A percentile compares a stretch with the other conserved stretches of the same genome.
Conservation (phyloP, 2,329 filamentous ascomycete species). For the Aspergillus novoparasiticus region DNA sequence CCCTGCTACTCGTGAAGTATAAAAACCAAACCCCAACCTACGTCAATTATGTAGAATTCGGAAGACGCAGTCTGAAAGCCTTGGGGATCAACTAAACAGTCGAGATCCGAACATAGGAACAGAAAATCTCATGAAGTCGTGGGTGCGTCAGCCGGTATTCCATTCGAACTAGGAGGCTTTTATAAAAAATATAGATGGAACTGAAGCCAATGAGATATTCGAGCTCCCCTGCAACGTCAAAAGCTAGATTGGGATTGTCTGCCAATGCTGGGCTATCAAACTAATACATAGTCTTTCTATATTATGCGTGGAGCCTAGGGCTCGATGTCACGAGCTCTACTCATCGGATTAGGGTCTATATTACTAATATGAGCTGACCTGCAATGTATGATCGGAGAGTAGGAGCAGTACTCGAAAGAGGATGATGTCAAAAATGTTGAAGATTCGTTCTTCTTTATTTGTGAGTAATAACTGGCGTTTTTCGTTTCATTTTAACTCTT, state of each 20-base stretch:
- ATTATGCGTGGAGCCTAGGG: conserved; percentile 52
- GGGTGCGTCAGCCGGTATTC: background rate
- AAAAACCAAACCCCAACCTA: background rate
- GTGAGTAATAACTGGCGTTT: background rate
- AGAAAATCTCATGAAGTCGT: background rate
- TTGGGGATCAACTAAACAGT: background rate
- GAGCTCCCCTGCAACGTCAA: background rate
- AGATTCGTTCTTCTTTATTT: background rate
- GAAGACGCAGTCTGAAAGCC: background rate
- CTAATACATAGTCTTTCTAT: background rate
- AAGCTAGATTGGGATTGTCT: background rate
- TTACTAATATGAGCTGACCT: conserved; percentile 34
- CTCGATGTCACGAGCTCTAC: conserved; percentile 42
- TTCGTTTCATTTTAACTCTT: background rate
- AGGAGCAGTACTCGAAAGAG: background rate
- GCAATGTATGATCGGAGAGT: conserved; percentile 23
- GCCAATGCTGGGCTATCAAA: background rate
- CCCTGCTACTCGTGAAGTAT: background rate
- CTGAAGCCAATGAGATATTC: background rate
- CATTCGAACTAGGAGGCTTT: background rate
- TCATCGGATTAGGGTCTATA: conserved; percentile 43
- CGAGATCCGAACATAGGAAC: background rate
- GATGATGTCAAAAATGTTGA: background rate
- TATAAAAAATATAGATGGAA: background rate
- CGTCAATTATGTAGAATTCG: background rate